Base-by-base conservation (phyloP, 805 yeast species). In the Osmozyma mogii region DNA sequence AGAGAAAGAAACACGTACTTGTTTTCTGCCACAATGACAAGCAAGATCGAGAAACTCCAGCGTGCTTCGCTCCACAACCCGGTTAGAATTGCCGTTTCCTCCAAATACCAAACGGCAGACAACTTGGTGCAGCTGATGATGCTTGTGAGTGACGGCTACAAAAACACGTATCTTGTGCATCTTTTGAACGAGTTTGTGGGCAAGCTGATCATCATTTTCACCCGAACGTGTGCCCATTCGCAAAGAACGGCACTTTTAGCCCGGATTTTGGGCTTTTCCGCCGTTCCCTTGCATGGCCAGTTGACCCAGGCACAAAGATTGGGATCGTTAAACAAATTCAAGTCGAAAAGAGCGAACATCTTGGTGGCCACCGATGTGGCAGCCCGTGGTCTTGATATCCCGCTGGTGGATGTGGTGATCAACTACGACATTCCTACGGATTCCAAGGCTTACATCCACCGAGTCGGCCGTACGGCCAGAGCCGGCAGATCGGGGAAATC, bases 21-120 rank as follows among this genome's bases (percentile, higher is more conserved):
- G 32, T 89, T 88, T 50, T 84, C 95, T 17, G 98, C 98, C n/a
- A 89, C 98, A 0, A 84, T 94, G 78, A 89, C 97, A 2, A 82
- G 84, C 25, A 92, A 92, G 52, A 87, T 89, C 46, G 97, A 88
- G 47, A 88, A 88, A 55, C 65, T 89, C 42, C 97, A 92, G 59
- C 67, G 97, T 37, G 97, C 97, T 1, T 85, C 96, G 21, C 68
- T 89, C 41, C 61, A 74, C 4, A 76, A 84, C 45, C 98, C 98
- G 0, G 95, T 88, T 3, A 75, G 87, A 41, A 85, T 94, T 28
- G 85, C 95, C 0, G 95, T 89, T 3, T 80, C 92, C 11, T 75
- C 75, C 41, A 84, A 84, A 50, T 84, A 87, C 58, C 79, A 89
- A 37, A 92, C 97, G 0, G 98, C 92, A 2, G 95, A 85, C 41